Conservation (phyloP, 2,329 filamentous ascomycete genomes). For the Phaeosphaeriaceae sp. region DNA sequence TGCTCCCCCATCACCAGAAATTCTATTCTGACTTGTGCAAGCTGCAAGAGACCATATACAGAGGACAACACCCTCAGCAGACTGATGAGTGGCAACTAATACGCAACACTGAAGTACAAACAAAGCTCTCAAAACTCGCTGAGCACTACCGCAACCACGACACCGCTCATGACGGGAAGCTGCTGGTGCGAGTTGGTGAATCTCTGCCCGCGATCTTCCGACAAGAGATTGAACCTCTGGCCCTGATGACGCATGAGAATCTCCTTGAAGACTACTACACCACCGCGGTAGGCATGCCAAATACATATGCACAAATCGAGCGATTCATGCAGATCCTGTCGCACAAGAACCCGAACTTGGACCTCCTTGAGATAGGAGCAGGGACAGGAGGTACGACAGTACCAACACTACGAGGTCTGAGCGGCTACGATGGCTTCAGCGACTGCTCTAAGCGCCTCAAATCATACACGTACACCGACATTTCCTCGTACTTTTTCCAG, state of each 20-base stretch:
- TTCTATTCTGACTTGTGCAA: conserved; percentile 14
- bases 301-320: conserved; percentile 21
- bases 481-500: conserved; percentile 26
- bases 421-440: conserved; percentile 4
- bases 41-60: conserved; percentile 8
- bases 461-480: conserved; percentile 27
- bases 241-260: conserved; percentile 22
- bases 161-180: conserved; percentile 18
- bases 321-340: conserved; percentile 17
- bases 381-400: conserved; percentile 22
- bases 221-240: conserved; percentile 19
- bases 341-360: conserved; percentile 20
- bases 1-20: conserved; percentile 19
- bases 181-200: conserved; percentile 19
- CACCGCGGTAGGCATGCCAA: conserved; percentile 20
- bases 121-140: conserved; percentile 8
- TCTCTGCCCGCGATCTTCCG: conserved; percentile 16
- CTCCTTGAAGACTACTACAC: conserved; percentile 21
- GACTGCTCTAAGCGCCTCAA: conserved; percentile 12
- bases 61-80: conserved; percentile 15
- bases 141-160: conserved; percentile 15
- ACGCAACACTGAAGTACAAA: conserved; percentile 5
- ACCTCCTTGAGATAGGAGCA: conserved; percentile 24
- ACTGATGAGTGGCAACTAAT: conserved; percentile 19
- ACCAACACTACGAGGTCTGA: conserved; percentile 15